Evolutionary conservation across 108 stramenopile genomes (phyloP).

Genomic region (Cyclotella choctawhatcheeana): DNA sequence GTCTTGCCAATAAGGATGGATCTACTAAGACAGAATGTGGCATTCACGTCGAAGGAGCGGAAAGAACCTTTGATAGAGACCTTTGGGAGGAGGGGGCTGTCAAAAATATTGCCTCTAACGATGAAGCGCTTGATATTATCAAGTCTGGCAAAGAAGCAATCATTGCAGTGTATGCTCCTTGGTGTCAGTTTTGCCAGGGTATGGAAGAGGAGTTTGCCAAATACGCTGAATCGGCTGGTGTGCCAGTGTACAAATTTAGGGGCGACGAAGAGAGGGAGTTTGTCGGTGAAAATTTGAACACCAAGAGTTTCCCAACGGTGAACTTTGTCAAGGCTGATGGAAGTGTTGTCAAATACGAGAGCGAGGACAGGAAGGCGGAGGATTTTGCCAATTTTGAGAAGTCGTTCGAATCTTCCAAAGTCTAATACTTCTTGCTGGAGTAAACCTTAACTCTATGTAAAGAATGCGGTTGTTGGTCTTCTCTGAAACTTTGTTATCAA

Average conservation of each 20-base stretch:
- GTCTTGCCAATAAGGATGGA: slow-evolving; percentile 95
- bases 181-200: slow-evolving; percentile 90
- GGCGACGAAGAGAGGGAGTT: slow-evolving; percentile 94
- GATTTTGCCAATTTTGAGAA: slow-evolving; percentile 46
- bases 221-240: slow-evolving; percentile 63
- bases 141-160: slow-evolving; percentile 77
- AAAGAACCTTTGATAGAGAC: slow-evolving; percentile 91
- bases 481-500: too few relatives aligned
- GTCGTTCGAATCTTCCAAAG: slow-evolving; percentile 22
- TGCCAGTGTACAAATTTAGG: slow-evolving; percentile 88
- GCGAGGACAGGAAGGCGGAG: slow-evolving; percentile 81
- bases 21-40: slow-evolving; percentile 98
- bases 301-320: slow-evolving; percentile 91
- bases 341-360: slow-evolving; percentile 89
- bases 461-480: too few relatives aligned
- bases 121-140: slow-evolving; percentile 73
- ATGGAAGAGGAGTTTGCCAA: slow-evolving; percentile 88
- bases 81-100: slow-evolving; percentile 82
- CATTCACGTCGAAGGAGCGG: slow-evolving; percentile 93
- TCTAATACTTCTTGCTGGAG: too few relatives aligned
- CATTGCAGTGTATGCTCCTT: slow-evolving; percentile 90
- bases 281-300: slow-evolving; percentile 84
- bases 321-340: slow-evolving; percentile 88
- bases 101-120: slow-evolving; percentile 73
- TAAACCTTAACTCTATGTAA: too few relatives aligned